These are phyloP conservation scores for Neospora caninum DNA, from an alignment of 169 alveolate genomes.

Conservation along the genomic window DNA sequence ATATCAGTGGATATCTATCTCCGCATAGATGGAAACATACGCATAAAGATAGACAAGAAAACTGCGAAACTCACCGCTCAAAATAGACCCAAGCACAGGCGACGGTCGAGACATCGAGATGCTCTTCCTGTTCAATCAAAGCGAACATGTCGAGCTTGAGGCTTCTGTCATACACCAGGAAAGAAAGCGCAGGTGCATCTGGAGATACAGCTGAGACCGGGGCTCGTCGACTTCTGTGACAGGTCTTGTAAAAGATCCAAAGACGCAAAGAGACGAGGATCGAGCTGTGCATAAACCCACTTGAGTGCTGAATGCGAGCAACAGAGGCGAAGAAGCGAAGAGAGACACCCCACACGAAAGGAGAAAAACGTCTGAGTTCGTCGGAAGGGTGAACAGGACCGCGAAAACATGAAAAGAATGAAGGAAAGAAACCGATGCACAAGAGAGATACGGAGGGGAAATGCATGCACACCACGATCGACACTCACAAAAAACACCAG, in stretches of 20 bases:
- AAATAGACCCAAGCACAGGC: slow-evolving; percentile 67
- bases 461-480: not conserved
- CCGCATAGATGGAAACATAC: not conserved
- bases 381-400: no score
- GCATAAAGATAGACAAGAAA: not conserved
- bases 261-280: not conserved
- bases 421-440: not conserved
- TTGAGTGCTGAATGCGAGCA: not conserved
- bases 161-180: not conserved
- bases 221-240: not conserved
- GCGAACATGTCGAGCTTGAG: slow-evolving; percentile 48
- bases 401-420: no score
- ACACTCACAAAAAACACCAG: not conserved
- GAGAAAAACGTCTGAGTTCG: not conserved
- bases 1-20: no score
- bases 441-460: not conserved
- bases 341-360: not conserved
- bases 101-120: slow-evolving; percentile 55
- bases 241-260: not conserved
- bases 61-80: slow-evolving; percentile 45
- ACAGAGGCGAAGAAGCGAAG: not conserved
- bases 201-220: not conserved
- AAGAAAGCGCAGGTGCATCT: not conserved
- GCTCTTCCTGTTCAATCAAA: not conserved
- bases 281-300: not conserved